A percentile compares a stretch with the other conserved stretches of the same genome.
phyloP scores from a whole-genome alignment of 2,329 filamentous ascomycete species.

The Fusarium gaditjirri region DNA sequence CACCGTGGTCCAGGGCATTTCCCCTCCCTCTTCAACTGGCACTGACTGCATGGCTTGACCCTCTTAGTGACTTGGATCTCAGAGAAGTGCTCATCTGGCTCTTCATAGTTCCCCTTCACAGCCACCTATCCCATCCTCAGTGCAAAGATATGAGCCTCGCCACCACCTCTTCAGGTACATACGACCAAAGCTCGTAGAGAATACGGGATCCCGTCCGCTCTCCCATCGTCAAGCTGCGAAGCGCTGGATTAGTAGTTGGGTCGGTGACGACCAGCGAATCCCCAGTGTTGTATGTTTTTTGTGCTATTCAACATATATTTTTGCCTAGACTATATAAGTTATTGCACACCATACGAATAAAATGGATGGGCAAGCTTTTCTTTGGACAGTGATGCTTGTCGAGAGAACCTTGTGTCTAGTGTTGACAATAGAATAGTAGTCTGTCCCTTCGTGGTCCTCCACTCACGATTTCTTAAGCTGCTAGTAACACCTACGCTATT shows the following conservation, averaged over 20 bases:
- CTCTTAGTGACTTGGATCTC: not conserved
- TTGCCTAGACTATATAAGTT: not conserved
- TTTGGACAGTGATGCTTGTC: not conserved
- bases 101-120: not conserved
- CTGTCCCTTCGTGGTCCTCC: not conserved
- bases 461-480: not conserved
- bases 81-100: not conserved
- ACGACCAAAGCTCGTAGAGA: constrained; percentile 24
- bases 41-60: not conserved
- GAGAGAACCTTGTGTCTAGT: not conserved
- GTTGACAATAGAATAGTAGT: not conserved
- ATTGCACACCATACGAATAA: not conserved
- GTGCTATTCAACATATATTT: not conserved
- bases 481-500: no score
- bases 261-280: constrained; percentile 36
- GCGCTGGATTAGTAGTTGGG: constrained; percentile 37
- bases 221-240: constrained; percentile 33
- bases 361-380: not conserved
- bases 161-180: not conserved
- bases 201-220: constrained; percentile 35
- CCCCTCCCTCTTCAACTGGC: not conserved
- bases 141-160: not conserved
- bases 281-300: constrained; percentile 31
- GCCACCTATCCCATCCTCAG: not conserved
- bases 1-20: not conserved